Base-by-base conservation (phyloP, 805 yeast genomes). In the Torulaspora delbrueckii region DNA sequence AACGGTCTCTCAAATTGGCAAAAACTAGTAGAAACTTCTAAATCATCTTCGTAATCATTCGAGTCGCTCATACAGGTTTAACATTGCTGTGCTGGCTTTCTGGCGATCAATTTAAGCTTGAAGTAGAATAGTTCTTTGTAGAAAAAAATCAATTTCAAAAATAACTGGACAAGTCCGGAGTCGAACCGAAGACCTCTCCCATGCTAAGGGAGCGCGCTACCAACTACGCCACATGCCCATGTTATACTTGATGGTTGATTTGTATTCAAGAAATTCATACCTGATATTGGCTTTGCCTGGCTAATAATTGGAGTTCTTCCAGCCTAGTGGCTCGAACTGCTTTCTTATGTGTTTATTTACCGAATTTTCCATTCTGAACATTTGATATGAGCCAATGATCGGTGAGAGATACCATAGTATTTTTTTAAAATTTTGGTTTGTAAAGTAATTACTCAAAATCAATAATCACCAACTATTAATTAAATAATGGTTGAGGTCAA, bases 191-290 rank as follows among this genome's bases (percentile, higher is more conserved):
- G 82, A 78, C 83, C 82, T 77, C 75, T 76, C 79, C 75, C 82
- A 76, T 77, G 81, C 81, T 75, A 77, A 76, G 82, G 76, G 78
- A 75, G 74, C 82, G 82, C 82, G 82, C 82, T 77, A 78, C 82
- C 82, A 77, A 78, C 82, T 78, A 74, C 82, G 82, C 82, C 82
- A 78, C 81, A 40, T 32, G 43, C 37, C 43, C 43, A 5, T 39
- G 12, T 4, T 31, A 8, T 13, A 31, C 3, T 19, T 19, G 6
- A 19, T 19, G 22, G 16, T 16, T 2, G 16, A 16, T 2, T 16
- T 16, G 16, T n/a, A n/a, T n/a, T n/a, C n/a, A n/a, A n/a, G n/a
- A n/a, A n/a, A n/a, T n/a, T n/a, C 16, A 16, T 16, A 16, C 16
- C 16, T 16, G 16, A 16, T 2, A 16, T 16, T 16, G 16, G 16